These are phyloP conservation scores for Trichosporon inkin DNA, from an alignment of 1,284 basidiomycete genomes.

Conservation along the genomic window DNA sequence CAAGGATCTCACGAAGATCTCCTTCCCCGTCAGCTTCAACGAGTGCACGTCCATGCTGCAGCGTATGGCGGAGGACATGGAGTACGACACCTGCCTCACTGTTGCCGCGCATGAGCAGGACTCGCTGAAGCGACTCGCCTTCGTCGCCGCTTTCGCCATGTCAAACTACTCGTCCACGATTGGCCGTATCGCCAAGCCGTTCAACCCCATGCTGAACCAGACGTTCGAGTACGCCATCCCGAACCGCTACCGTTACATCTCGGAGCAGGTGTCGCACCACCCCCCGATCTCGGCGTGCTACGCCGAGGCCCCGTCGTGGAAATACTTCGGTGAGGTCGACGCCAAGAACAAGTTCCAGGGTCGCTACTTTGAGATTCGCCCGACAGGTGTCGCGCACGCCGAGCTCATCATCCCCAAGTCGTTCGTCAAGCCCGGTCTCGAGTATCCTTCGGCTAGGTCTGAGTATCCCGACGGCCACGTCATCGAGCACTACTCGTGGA, in stretches of 20 bases:
- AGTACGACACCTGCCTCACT: constrained; percentile 85
- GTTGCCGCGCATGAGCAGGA: constrained; percentile 69
- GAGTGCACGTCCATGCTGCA: constrained; percentile 94
- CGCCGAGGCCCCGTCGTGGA: constrained; percentile 83
- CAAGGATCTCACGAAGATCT: constrained; percentile 92
- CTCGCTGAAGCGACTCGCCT: constrained; percentile 78
- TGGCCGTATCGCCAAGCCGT: constrained; percentile 90
- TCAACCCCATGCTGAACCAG: constrained; percentile 69
- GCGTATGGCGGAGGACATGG: constrained; percentile 82
- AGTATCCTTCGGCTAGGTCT: constrained; percentile 45
- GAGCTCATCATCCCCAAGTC: constrained; percentile 72
- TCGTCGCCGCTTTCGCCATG: constrained; percentile 95
- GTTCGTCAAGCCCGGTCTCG: constrained; percentile 47
- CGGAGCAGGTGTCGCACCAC: constrained; percentile 94
- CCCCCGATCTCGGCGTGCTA: constrained; percentile 97
- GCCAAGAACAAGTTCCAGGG: constrained; percentile 89
- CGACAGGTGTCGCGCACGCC: constrained; percentile 88
- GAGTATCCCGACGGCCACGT: constrained; percentile 42
- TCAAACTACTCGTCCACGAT: constrained; percentile 94
- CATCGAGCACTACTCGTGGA: constrained; percentile 50
- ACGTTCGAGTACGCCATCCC: constrained; percentile 94
- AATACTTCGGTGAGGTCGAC: constrained; percentile 81
- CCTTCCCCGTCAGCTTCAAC: constrained; percentile 93
- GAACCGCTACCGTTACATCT: constrained; percentile 85
- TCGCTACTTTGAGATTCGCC: constrained; percentile 92